These are phyloP conservation scores for Maudiozyma barnettii DNA, from an alignment of 805 yeast genomes.

Conservation along the genomic window DNA sequence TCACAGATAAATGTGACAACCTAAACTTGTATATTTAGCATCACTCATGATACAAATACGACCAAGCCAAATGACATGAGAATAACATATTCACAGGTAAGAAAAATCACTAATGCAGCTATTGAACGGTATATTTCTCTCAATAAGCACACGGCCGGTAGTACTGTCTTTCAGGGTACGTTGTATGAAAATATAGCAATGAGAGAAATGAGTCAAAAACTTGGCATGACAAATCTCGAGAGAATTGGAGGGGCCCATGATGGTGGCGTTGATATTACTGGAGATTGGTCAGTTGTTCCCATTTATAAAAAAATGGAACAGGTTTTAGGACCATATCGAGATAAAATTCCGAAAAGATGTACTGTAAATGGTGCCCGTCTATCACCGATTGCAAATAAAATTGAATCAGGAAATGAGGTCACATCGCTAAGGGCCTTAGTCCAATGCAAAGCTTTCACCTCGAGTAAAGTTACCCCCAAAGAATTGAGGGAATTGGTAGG, in stretches of 20 bases:
- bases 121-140: slow-evolving; percentile 13
- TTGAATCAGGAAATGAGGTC: slow-evolving; percentile 3
- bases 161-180: slow-evolving; percentile 28
- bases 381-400: slow-evolving; percentile 15
- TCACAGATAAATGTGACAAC: neutral
- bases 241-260: slow-evolving; percentile 28
- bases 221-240: slow-evolving; percentile 14
- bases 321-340: neutral
- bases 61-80: neutral
- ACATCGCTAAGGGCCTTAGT: slow-evolving; percentile 17
- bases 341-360: slow-evolving; percentile 11
- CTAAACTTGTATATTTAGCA: neutral
- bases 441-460: slow-evolving; percentile 27
- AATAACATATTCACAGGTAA: neutral
- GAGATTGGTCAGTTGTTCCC: slow-evolving; percentile 18
- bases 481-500: slow-evolving; percentile 29
- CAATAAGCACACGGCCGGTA: slow-evolving; percentile 15
- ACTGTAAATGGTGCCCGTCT: slow-evolving; percentile 12
- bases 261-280: slow-evolving; percentile 27
- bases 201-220: slow-evolving; percentile 23
- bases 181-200: slow-evolving; percentile 27
- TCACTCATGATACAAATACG: neutral
- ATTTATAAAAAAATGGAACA: slow-evolving; percentile 8
- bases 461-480: slow-evolving; percentile 22
- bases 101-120: slow-evolving; percentile 11